phyloP scores from a whole-genome alignment of 1,284 basidiomycete species.

The Marasmius tenuissimus region DNA sequence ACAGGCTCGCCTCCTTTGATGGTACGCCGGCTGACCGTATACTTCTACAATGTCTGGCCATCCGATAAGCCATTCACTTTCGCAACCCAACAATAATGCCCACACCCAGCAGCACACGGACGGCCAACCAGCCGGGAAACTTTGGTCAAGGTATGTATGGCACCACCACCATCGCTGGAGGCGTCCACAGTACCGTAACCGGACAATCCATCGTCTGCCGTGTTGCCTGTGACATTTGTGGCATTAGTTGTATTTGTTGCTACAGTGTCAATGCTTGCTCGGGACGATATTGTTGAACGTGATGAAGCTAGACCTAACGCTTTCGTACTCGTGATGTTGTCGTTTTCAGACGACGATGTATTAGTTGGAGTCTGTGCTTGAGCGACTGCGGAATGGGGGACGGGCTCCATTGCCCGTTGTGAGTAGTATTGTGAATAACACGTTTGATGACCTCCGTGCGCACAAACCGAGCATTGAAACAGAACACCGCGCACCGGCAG shows the following conservation, averaged over 20 bases:
- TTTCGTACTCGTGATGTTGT: constrained; percentile 18
- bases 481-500: constrained; percentile 68
- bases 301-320: neutral
- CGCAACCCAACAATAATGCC: constrained; percentile 61
- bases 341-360: constrained; percentile 20
- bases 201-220: constrained; percentile 2
- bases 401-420: constrained; percentile 50
- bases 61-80: constrained; percentile 11
- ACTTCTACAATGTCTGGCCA: too few species aligned
- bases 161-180: constrained; percentile 4
- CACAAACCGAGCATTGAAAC: constrained; percentile 71
- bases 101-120: constrained; percentile 66
- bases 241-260: neutral
- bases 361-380: constrained; percentile 13
- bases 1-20: too few species aligned
- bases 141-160: neutral
- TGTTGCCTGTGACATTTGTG: neutral
- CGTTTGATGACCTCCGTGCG: constrained; percentile 74
- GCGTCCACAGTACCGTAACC: constrained; percentile 3
- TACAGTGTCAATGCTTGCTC: constrained; percentile 1
- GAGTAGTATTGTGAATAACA: constrained; percentile 70
- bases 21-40: too few species aligned
- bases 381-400: constrained; percentile 12
- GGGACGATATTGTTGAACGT: neutral
- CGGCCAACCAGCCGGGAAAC: constrained; percentile 35